Base-by-base conservation (phyloP, 2,329 filamentous ascomycete species). In the Talaromyces sp. region DNA sequence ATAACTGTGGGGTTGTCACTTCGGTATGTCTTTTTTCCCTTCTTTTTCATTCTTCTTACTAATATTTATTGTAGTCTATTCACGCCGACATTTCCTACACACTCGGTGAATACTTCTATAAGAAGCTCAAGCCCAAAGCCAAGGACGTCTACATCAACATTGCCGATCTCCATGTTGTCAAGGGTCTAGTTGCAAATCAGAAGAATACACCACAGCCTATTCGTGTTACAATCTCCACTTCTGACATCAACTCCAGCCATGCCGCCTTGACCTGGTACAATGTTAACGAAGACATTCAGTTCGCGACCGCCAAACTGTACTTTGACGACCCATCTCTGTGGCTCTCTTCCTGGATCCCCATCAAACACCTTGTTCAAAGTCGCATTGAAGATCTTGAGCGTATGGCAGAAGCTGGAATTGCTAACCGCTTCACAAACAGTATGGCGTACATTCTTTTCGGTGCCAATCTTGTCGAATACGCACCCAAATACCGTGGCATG, bases 171-270 rank as follows among this genome's bases (percentile, higher is more conserved):
- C 66, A 66, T 16, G 64, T 66, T 22, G 65, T 69, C 10, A 64
- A 69, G 22, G 83, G 86, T 65, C 84, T 88, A 11, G 81, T 87
- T 52, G 78, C 88, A 19, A 31, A 52, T 52, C 24, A 54, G 27
- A 22, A 35, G 58, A 13, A 54, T n/a, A 14, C 47, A 27, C 16
- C 43, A 47, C 60, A 63, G 14, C 45, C 50, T 8, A 45, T 66
- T 13, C 60, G 45, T 3, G 79, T 71, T 73, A 69, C 69, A 3
- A 85, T 85, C 69, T 80, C 81, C 56, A 85, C 86, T 0, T n/a
- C 33, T 6, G 52, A 66, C 31, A 41, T 66, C 13, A 19, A 45
- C 16, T 43, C 60, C 9, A 24, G 8, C 39, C 24, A 33, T 10
- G 60, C 43, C 14, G 64, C 41, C 19, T 63, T 71, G 13, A 63